Evolutionary conservation across 2,329 filamentous ascomycete species (phyloP), one percentile per base, ranked within the genome.

Genomic region (Lecanosticta acicola): DNA sequence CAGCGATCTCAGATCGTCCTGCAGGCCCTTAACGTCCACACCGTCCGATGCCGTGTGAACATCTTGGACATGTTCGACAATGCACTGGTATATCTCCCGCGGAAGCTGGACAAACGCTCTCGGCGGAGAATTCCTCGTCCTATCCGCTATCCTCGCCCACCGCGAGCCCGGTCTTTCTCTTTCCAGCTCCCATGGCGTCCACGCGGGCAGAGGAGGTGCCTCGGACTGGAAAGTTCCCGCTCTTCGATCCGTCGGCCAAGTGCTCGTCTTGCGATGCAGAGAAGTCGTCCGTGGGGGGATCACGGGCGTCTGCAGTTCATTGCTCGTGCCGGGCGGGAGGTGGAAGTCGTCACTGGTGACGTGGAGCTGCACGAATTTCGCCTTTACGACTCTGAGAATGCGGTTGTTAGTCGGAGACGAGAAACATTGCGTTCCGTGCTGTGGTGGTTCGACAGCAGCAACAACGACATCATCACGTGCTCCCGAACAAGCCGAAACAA

Each of bases 51-150:
- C 53, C 37, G 9, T 51, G 54, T 80, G 72, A 19, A 75, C 54
- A 7, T 60, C 55, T 43, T 75, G 68, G 32, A 81, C 57, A 45
- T 78, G 73, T 26, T 68, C 62, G 9, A 80, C 51, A 32, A 81
- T 76, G 46, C 70, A 75, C 45, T 77, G 71, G 50, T 78, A 79
- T 3, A 80, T 71, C 49, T 77, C 72, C 37, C 68, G 62, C 0
- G 78, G 77, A 4, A 81, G 54, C 14, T 66, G 66, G 48, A 72
- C 69, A 54, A 76, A 70, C 1, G 69, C 38, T n/a, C 56, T 57
- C 2, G 56, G 52, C 1, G 66, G 59, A 16, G 67, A 45, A 8
- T 34, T 51, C 43, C 45, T 21, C 20, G 38, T 41, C 20, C 42
- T 33, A 46, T 46, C 41, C 7, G 46, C 49, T 29, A 38, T 40